Conservation (phyloP, 225 moss, liverwort and hornwort species). For the Physcomitrellopsis africana region DNA sequence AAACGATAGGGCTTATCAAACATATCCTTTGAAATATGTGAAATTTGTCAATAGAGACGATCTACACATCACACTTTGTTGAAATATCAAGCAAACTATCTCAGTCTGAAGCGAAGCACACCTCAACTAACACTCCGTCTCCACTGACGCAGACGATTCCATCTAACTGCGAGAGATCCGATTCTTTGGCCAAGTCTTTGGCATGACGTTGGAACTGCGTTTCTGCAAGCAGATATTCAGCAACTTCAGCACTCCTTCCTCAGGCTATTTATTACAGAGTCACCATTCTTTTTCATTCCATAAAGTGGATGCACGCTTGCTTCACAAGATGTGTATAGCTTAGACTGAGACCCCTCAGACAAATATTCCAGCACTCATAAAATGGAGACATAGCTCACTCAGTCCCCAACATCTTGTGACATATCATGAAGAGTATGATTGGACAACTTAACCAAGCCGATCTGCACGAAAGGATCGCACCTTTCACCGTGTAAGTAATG, state of each 20-base stretch:
- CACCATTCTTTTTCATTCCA: not conserved
- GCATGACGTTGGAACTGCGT: conserved; percentile 80
- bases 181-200: conserved; percentile 73
- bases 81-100: conserved; percentile 5
- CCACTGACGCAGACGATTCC: conserved; percentile 92
- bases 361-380: too few species aligned
- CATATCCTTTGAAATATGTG: not conserved
- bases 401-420: not conserved
- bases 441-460: not conserved
- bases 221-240: conserved; percentile 54
- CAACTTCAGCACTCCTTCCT: conserved; percentile 24
- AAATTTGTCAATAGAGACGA: not conserved
- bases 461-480: conserved; percentile 33
- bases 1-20: not conserved
- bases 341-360: too few species aligned
- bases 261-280: conserved; percentile 4
- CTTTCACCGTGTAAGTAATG: conserved; percentile 67
- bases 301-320: not conserved
- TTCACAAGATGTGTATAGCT: not conserved
- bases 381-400: too few species aligned
- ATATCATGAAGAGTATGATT: not conserved
- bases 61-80: not conserved
- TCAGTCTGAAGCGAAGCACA: conserved; percentile 31
- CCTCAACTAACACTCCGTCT: conserved; percentile 95
- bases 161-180: conserved; percentile 75